phyloP scores from a whole-genome alignment of 148 eudicot species.

The Bassia scoparia region DNA sequence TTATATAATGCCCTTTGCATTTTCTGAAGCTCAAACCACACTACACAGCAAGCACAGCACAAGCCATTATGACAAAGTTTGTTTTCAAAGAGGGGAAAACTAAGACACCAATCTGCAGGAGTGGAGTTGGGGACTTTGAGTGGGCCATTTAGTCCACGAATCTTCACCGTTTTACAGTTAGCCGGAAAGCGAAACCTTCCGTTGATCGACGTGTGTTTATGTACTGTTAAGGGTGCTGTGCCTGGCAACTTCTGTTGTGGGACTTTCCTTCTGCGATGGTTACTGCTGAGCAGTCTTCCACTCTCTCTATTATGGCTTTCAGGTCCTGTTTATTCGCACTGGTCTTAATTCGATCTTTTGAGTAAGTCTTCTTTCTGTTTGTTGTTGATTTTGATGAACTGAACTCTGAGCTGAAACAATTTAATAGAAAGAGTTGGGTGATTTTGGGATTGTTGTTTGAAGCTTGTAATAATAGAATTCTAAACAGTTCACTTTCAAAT shows the following conservation, averaged over 20 bases:
- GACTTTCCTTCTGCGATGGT: slow-evolving; percentile 59
- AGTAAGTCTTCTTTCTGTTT: slow-evolving; percentile 37
- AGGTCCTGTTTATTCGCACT: slow-evolving; percentile 72
- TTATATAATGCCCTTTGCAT: not conserved
- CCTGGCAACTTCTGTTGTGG: slow-evolving; percentile 38
- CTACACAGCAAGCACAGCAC: not conserved
- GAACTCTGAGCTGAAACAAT: too few relatives aligned
- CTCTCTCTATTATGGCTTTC: slow-evolving; percentile 65
- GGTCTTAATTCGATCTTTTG: slow-evolving; percentile 85
- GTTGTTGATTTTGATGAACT: not conserved
- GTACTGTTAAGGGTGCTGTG: slow-evolving; percentile 49
- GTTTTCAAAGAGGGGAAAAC: slow-evolving; percentile 24
- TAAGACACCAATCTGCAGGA: not conserved
- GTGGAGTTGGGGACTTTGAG: slow-evolving; percentile 34
- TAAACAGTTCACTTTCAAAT: too few relatives aligned
- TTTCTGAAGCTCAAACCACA: not conserved
- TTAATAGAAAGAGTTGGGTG: too few relatives aligned
- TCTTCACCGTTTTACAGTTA: slow-evolving; percentile 9
- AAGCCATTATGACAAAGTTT: slow-evolving; percentile 18
- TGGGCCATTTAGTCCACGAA: slow-evolving; percentile 29
- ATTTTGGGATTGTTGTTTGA: too few relatives aligned
- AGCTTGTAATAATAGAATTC: too few relatives aligned
- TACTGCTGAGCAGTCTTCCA: slow-evolving; percentile 56
- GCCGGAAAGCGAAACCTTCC: slow-evolving; percentile 27
- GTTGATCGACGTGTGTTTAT: slow-evolving; percentile 37